Base-by-base conservation (phyloP, 805 yeast genomes). In the Yamadazyma akitaensis region DNA sequence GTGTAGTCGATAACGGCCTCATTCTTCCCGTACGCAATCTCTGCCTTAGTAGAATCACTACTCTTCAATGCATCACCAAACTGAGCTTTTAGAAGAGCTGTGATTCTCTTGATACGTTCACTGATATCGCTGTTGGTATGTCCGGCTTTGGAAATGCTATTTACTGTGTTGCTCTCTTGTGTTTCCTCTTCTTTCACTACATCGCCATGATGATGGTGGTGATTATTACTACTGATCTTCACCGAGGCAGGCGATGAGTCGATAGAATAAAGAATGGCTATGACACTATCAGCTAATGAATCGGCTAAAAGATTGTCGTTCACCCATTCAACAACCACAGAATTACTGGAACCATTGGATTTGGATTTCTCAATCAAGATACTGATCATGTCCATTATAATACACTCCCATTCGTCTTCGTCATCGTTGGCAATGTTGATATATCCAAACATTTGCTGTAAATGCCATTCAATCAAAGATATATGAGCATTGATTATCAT, bases 191-290 rank as follows among this genome's bases (percentile, higher is more conserved):
- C 50, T 35, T 65, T 59, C 19, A 58, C 47, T 21, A 37, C 50
- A 13, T 25, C 18, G 19, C 33, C 43, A 21, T 46, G 46, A 9
- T 45, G 40, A 60, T 82, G 85, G 1, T 59, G 51, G 53, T 85
- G 82, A 1, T 73, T 53, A 44, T 76, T 76, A 5, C 96, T 82
- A 12, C 96, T 82, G 53, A 89, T 64, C 61, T 92, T 94, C 25
- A 94, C 96, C 6, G 97, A 88, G 1, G 97, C 96, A 10, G 97
- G 97, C 0, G 96, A 83, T 0, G 96, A 84, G 62, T 94, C 99
- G 36, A 92, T 94, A 38, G 96, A 88, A 65, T 92, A 77, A 28
- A 94, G 65, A 33, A 94, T 89, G 0, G 97, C 97, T 48, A 94
- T 79, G 1, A 90, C 86, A 13, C 96, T 84, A 60, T 94, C 99